These are phyloP conservation scores for Malus sieversii DNA, from an alignment of 306 rosid species.

Conservation along the genomic window DNA sequence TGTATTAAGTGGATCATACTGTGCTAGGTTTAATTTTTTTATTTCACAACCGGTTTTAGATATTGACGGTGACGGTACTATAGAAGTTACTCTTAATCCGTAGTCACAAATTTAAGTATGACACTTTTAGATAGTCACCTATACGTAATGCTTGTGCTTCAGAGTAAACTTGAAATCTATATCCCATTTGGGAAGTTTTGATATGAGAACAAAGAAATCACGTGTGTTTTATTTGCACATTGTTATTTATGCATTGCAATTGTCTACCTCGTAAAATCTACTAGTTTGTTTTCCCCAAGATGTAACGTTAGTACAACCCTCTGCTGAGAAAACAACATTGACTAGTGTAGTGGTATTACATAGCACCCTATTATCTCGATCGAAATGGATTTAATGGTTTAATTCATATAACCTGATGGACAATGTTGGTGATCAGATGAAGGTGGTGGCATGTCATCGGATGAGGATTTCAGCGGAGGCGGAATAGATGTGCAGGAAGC, in stretches of 20 bases:
- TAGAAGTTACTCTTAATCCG: too few relatives aligned
- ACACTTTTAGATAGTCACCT: too few relatives aligned
- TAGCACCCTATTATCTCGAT: background rate
- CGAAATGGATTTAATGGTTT: background rate
- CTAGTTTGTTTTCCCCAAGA: too few relatives aligned
- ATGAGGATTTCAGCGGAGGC: constrained; percentile 63
- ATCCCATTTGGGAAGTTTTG: background rate
- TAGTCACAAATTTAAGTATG: too few relatives aligned
- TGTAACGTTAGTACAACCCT: too few relatives aligned
- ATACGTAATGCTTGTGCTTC: background rate
- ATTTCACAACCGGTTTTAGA: background rate
- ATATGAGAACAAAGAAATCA: background rate
- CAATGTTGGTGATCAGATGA: constrained; percentile 37
- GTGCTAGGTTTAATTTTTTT: background rate
- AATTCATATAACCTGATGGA: background rate
- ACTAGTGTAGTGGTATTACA: background rate
- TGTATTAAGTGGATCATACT: background rate
- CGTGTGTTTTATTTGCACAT: background rate
- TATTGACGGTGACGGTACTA: background rate
- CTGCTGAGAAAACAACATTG: background rate
- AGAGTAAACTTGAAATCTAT: background rate
- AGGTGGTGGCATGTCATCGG: constrained; percentile 65
- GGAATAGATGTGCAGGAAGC: constrained; percentile 58
- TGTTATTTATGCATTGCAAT: background rate
- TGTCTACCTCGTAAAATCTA: background rate